Evolutionary conservation across 192 early-diverging fungal species (phyloP).

Genomic region (Cladochytrium replicatum): DNA sequence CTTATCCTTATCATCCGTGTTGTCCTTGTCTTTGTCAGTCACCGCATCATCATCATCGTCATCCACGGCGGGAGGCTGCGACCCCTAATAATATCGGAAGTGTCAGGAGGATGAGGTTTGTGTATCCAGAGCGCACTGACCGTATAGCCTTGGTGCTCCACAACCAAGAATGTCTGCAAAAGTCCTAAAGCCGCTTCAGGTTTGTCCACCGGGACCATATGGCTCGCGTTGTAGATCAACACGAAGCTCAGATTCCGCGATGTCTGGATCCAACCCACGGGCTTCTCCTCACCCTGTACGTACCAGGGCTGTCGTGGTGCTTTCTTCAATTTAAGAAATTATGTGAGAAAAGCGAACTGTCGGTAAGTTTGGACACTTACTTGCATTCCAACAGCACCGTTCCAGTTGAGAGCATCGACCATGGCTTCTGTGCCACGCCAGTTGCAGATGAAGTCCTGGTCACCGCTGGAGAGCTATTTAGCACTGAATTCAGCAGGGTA

Average conservation of each 20-base stretch:
- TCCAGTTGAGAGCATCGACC: slow-evolving; percentile 59
- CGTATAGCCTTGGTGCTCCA: no score
- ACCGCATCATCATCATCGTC: no score
- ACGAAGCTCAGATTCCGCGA: slow-evolving; percentile 56
- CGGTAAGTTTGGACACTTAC: slow-evolving; percentile 16
- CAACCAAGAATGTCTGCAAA: no score
- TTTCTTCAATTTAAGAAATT: slow-evolving; percentile 12
- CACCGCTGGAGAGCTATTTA: slow-evolving; percentile 44
- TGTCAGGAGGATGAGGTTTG: no score
- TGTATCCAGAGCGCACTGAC: no score
- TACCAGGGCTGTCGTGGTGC: slow-evolving; percentile 35
- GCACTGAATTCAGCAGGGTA: neutral
- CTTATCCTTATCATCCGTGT: no score
- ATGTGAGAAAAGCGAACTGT: neutral
- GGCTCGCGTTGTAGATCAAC: slow-evolving; percentile 46
- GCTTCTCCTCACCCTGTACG: slow-evolving; percentile 27
- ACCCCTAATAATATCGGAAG: no score
- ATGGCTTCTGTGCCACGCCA: slow-evolving; percentile 56
- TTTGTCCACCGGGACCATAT: slow-evolving; percentile 62
- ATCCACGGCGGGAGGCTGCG: no score
- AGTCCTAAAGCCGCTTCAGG: slow-evolving; percentile 49
- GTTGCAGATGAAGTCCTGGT: slow-evolving; percentile 76
- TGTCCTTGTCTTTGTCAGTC: no score
- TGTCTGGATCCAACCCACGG: slow-evolving; percentile 33
- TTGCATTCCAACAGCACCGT: slow-evolving; percentile 45